Evolutionary conservation across 192 early-diverging fungal species (phyloP), one percentile per base, ranked within the genome.

Genomic region (Coemansia sp.): DNA sequence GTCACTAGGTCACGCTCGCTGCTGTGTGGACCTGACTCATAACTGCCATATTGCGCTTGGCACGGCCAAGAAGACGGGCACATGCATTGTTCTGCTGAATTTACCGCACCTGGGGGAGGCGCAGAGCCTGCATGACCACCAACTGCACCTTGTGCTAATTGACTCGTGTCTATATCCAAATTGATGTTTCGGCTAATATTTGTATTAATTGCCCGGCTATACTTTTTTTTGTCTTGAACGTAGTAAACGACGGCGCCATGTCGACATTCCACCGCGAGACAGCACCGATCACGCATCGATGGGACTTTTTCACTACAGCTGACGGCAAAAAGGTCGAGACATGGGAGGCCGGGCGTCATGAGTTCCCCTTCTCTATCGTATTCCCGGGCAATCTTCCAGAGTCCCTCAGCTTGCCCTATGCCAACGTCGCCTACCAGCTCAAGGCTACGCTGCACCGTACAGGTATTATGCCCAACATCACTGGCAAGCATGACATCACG

Each of bases 301-400:
- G 80, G 80, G 72, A 76, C 16, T 78, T 83, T 65, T 83, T 83
- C 49, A 70, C 72, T 13, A 70, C 80, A 1, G 64, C 67, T 3
- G 71, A 83, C 70, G 80, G 80, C 57, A 74, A 66, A 16, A 75
- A 64, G 52, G 64, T 72, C 57, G 82, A 84, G 74, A 77, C 77
- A 34, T 84, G 77, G 77, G 72, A 84, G 8, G 82, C 77, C 4
- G 82, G 82, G 3, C 65, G 68, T 3, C 77, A 84, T 67, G 74
- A 74, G 67, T 84, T 77, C 29, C 77, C 82, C 34, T 84, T 84
- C 59, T 79, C 77, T 40, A 52, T 84, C 27, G 74, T 74, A 11
- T 79, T 84, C 29, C 82, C 82, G 1, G 82, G 82, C 40, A 77
- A 44, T 42, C 65, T 84, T 41, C 82, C 82, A 12, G 82, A 84